Conservation (phyloP, 2,329 filamentous ascomycete species). For the Penicillium rolfsii region DNA sequence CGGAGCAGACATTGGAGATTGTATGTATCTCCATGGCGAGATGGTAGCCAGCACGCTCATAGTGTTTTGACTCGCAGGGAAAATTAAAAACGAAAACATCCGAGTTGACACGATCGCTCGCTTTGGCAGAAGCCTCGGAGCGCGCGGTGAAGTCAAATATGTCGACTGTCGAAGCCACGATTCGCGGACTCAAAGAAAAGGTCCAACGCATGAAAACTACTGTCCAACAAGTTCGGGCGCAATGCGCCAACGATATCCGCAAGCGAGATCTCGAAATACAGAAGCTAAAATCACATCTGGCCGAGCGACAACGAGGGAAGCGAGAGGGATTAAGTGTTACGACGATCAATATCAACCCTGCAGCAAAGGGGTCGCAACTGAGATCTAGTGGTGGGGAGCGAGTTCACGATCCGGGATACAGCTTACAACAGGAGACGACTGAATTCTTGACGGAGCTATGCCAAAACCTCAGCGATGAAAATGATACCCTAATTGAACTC, state of each 20-base stretch:
- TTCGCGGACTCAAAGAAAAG: constrained; percentile 81
- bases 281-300: constrained; percentile 81
- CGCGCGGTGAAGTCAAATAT: constrained; percentile 70
- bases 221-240: constrained; percentile 78
- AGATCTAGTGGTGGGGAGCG: constrained; percentile 43
- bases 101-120: constrained; percentile 61
- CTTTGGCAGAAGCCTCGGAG: constrained; percentile 70
- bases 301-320: constrained; percentile 65
- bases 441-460: constrained; percentile 86
- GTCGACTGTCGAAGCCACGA: constrained; percentile 71
- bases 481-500: constrained; percentile 76
- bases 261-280: constrained; percentile 90
- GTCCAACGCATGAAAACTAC: constrained; percentile 75
- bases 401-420: constrained; percentile 63
- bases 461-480: constrained; percentile 84
- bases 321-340: constrained; percentile 57
- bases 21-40: constrained; percentile 43
- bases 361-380: constrained; percentile 40
- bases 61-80: constrained; percentile 41
- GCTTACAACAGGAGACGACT: constrained; percentile 82
- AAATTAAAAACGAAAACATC: constrained; percentile 58
- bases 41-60: not conserved
- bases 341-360: constrained; percentile 52
- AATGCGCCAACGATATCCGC: constrained; percentile 87
- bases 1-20: constrained; percentile 72